These are phyloP conservation scores for Rhizophagus prolifer DNA, from an alignment of 192 early-diverging fungal species.

Conservation along the genomic window DNA sequence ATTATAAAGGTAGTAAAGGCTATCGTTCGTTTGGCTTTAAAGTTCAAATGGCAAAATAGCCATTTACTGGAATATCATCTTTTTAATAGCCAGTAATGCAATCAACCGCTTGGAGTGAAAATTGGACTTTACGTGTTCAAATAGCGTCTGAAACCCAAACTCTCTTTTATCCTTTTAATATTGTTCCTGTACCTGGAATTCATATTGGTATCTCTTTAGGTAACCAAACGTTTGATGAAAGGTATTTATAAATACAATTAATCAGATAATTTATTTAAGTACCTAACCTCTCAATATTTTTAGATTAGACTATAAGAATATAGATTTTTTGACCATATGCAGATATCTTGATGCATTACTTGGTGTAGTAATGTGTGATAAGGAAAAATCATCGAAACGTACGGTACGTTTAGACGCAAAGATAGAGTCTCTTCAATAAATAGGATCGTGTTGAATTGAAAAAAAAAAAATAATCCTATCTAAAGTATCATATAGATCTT, in stretches of 20 bases:
- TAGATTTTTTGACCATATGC: neutral
- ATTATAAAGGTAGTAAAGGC: neutral
- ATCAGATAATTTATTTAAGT: neutral
- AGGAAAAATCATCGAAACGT: neutral
- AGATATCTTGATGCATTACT: conserved; percentile 3
- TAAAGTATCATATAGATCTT: conserved; percentile 2
- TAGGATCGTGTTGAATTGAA: neutral
- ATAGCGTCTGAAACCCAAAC: conserved; percentile 1
- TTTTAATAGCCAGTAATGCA: neutral
- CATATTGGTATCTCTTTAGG: conserved; percentile 12
- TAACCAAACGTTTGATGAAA: neutral
- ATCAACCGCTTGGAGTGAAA: neutral
- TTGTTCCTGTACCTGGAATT: neutral
- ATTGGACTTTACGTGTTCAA: conserved; percentile 2
- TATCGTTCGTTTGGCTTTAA: neutral
- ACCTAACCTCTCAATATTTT: neutral
- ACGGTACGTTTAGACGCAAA: neutral
- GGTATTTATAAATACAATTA: neutral
- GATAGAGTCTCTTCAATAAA: neutral
- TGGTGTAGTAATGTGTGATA: neutral
- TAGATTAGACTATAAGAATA: neutral
- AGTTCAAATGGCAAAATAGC: neutral
- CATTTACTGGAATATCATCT: neutral
- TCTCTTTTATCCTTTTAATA: neutral
- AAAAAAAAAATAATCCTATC: neutral